Base-by-base conservation (phyloP, 2,329 filamentous ascomycete species). In the Talaromyces sp. region DNA sequence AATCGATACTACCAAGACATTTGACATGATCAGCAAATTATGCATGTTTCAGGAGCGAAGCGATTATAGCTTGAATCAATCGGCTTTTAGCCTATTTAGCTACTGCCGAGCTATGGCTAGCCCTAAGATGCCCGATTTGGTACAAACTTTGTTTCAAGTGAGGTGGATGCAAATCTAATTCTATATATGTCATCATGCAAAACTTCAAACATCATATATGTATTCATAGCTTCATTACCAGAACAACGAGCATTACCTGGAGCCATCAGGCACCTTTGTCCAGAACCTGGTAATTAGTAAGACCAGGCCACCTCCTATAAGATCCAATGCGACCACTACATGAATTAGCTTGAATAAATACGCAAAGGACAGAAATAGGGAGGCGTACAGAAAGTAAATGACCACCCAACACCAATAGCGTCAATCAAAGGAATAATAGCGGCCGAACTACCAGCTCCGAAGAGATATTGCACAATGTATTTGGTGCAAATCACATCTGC, bases 401-500 rank as follows among this genome's bases (percentile, higher is more conserved):
- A 92, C 89, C 90, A 93, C 0, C 91, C 92, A 0, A 94, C 88
- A 4, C 92, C 91, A 64, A 94, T 90, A 31, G 77, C 80, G 66
- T 91, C 79, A 35, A 93, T 85, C 10, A 89, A 86, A 0, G 92
- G 92, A 62, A 94, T 80, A 66, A 91, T 90, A 0, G 87, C 85
- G 0, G 89, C 91, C 7, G 87, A 90, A 0, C 86, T 89, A 3
- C 84, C 80, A 11, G 90, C 90, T 1, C 87, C 90, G 68, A 92
- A 90, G 3, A 92, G 72, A 76, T 94, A 95, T 31, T 92, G 84
- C 43, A 91, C 81, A 68, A 92, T 87, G 75, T 93, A 95, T 75
- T 95, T 95, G 0, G 90, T 89, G 1, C 90, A 89, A 62, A 92
- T 87, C 2, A 93, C 90, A 72, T 94, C 90, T 10, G 88, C 86